phyloP scores from a whole-genome alignment of 371 early-diverging fungal species.

The Mucor mucedo region DNA sequence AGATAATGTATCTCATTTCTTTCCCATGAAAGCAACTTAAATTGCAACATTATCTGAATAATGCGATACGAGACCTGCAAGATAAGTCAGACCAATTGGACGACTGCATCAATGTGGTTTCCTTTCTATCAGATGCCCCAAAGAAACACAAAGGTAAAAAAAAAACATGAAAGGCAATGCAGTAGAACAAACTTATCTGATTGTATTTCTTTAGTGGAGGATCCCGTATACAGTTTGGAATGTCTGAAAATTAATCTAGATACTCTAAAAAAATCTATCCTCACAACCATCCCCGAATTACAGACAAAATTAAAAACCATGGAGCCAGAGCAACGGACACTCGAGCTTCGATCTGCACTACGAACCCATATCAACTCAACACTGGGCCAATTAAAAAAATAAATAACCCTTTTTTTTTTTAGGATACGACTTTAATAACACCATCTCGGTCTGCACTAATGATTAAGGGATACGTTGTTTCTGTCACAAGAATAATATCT shows the following conservation, averaged over 20 bases:
- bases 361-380: background rate
- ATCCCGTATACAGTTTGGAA: background rate
- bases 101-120: background rate
- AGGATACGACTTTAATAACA: slow-evolving; percentile 74
- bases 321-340: background rate
- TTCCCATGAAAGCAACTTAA: slow-evolving; percentile 7
- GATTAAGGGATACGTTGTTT: slow-evolving; percentile 78
- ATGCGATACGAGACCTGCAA: background rate
- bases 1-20: background rate
- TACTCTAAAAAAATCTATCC: background rate
- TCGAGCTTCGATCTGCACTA: background rate
- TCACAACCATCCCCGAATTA: background rate
- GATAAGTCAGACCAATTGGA: background rate
- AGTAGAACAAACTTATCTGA: background rate
- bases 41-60: background rate
- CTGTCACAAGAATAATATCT: slow-evolving; percentile 67
- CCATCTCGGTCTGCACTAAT: slow-evolving; percentile 84
- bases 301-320: background rate
- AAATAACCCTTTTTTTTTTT: slow-evolving; percentile 2
- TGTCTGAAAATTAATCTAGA: background rate
- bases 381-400: background rate
- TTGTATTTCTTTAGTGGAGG: background rate
- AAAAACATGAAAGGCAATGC: background rate
- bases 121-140: background rate
- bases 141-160: slow-evolving; percentile 8